A percentile compares a stretch with the other conserved stretches of the same genome.
Evolutionary conservation across 1,284 basidiomycete species (phyloP).

Genomic region (Sporisorium sorghi): DNA sequence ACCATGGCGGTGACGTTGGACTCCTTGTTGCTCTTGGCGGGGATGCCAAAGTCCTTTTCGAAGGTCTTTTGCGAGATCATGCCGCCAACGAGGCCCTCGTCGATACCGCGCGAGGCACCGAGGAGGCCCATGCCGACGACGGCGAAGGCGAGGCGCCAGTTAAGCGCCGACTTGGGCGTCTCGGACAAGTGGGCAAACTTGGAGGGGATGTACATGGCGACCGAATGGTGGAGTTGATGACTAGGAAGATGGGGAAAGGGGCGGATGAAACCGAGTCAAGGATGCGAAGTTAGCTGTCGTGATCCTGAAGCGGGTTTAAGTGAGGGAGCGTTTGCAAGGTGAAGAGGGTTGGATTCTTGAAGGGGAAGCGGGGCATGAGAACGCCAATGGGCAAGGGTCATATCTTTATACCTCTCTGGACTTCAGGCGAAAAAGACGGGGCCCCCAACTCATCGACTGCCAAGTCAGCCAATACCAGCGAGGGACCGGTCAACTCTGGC

Average conservation of each 20-base stretch:
- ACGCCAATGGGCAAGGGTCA: background rate
- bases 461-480: background rate
- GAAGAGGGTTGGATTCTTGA: background rate
- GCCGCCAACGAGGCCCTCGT: conserved; percentile 48
- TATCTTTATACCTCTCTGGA: background rate
- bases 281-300: too few species aligned
- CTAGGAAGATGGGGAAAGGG: background rate
- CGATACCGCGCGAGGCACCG: conserved; percentile 51
- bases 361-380: background rate
- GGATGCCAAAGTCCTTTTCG: conserved; percentile 36
- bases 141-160: conserved; percentile 46
- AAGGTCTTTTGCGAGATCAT: conserved; percentile 49
- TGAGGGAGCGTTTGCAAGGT: too few species aligned
- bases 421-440: background rate
- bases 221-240: background rate
- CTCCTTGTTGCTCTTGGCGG: conserved; percentile 35
- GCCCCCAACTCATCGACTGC: background rate
- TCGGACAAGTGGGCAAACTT: conserved; percentile 46
- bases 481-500: background rate
- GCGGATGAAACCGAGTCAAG: conserved; percentile 24
- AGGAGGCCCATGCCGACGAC: conserved; percentile 47
- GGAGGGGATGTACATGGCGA: conserved; percentile 41
- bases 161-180: conserved; percentile 49
- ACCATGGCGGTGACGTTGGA: conserved; percentile 52
- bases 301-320: too few species aligned